Conservation (phyloP, 2,329 filamentous ascomycete genomes). For the Coniochaeta hoffmannii region DNA sequence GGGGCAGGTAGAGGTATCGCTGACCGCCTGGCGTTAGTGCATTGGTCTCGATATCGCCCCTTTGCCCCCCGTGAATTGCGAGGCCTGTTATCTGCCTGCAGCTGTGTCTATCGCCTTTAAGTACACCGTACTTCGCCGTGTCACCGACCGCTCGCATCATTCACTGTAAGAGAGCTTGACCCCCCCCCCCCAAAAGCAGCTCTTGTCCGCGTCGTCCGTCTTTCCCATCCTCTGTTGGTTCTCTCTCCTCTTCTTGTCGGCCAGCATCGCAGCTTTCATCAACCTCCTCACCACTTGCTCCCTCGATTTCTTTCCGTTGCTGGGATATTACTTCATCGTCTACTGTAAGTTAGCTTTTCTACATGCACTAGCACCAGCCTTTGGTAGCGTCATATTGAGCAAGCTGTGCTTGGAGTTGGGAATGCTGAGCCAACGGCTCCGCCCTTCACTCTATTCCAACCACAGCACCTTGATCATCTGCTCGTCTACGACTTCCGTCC, state of each 20-base stretch:
- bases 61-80: slow-evolving; percentile 12
- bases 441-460: not conserved
- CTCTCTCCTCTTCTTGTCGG: slow-evolving; percentile 1
- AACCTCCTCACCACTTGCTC: not conserved
- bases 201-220: slow-evolving; percentile 6
- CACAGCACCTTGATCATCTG: not conserved
- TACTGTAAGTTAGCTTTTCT: not conserved
- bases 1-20: slow-evolving; percentile 13
- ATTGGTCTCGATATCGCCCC: not conserved
- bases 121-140: slow-evolving; percentile 11
- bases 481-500: not conserved
- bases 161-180: slow-evolving; percentile 1
- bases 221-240: slow-evolving; percentile 3
- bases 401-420: not conserved
- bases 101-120: slow-evolving; percentile 12
- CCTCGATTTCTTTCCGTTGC: not conserved
- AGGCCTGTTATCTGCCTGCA: slow-evolving; percentile 14
- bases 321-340: not conserved
- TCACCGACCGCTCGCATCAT: not conserved
- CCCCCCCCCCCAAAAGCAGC: slow-evolving; percentile 7
- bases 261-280: slow-evolving; percentile 3
- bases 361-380: not conserved
- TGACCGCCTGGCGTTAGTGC: slow-evolving; percentile 16
- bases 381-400: not conserved
- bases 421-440: not conserved